These are phyloP conservation scores for Arthroderma uncinatum DNA, from an alignment of 2,329 filamentous ascomycete species.

Conservation along the genomic window DNA sequence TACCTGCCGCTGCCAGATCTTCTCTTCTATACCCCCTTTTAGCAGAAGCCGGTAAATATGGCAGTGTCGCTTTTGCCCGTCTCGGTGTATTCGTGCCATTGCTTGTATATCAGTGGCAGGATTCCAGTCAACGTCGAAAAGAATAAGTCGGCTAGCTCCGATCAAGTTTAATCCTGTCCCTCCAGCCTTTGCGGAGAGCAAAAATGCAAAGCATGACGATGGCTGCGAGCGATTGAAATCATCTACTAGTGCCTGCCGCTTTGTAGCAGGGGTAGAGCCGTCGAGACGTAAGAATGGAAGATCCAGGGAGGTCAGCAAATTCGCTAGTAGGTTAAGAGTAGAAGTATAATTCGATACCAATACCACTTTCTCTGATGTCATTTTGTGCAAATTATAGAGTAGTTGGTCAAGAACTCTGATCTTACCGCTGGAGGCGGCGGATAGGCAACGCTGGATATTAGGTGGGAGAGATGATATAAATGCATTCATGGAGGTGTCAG, in stretches of 20 bases:
- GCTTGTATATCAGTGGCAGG: slow-evolving; percentile 62
- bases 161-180: slow-evolving; percentile 60
- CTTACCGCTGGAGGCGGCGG: slow-evolving; percentile 52
- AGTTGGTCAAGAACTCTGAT: slow-evolving; percentile 56
- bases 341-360: slow-evolving; percentile 67
- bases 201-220: slow-evolving; percentile 53
- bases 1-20: slow-evolving; percentile 62
- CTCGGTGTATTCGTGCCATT: slow-evolving; percentile 63
- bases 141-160: slow-evolving; percentile 56
- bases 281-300: slow-evolving; percentile 58
- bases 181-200: slow-evolving; percentile 62
- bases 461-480: slow-evolving; percentile 45
- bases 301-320: slow-evolving; percentile 48
- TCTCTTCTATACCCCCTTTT: slow-evolving; percentile 59
- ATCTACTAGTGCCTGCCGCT: slow-evolving; percentile 58
- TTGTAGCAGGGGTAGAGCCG: slow-evolving; percentile 51
- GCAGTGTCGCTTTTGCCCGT: slow-evolving; percentile 57
- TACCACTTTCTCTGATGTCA: slow-evolving; percentile 58
- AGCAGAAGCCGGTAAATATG: slow-evolving; percentile 60
- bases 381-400: slow-evolving; percentile 48
- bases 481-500: slow-evolving; percentile 37
- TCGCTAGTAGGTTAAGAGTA: slow-evolving; percentile 56
- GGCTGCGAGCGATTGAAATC: slow-evolving; percentile 53
- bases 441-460: slow-evolving; percentile 43
- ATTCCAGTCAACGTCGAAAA: slow-evolving; percentile 69